These are phyloP conservation scores for Salix suchowensis DNA, from an alignment of 345 rosid genomes.

Conservation along the genomic window DNA sequence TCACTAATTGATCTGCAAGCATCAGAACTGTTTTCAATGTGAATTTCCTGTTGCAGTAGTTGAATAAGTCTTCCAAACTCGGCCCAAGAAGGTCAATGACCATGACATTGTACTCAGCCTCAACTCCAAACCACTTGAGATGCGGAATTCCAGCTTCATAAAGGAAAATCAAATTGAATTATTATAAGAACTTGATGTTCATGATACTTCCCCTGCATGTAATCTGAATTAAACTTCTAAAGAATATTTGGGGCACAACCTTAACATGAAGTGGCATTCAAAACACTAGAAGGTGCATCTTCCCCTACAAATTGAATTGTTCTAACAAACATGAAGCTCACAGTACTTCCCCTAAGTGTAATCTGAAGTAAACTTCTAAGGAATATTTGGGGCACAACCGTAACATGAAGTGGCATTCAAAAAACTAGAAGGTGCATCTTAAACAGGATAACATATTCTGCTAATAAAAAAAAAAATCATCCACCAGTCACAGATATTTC, in stretches of 20 bases:
- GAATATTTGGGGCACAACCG: neutral
- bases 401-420: neutral
- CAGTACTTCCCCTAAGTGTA: neutral
- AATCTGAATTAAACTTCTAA: neutral
- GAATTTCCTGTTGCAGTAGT: constrained; percentile 68
- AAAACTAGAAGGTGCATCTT: neutral
- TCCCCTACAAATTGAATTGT: neutral
- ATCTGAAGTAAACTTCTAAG: neutral
- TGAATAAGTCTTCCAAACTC: constrained; percentile 83
- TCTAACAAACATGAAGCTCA: neutral
- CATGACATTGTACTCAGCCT: constrained; percentile 74
- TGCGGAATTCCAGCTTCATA: constrained; percentile 73
- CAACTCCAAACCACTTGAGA: constrained; percentile 85
- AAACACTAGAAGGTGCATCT: neutral
- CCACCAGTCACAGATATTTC: neutral
- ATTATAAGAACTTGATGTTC: neutral
- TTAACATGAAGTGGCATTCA: neutral
- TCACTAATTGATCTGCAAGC: constrained; percentile 85
- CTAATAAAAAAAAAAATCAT: neutral
- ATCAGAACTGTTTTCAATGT: constrained; percentile 72
- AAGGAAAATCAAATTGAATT: constrained; percentile 5
- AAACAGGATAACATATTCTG: neutral
- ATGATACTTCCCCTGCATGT: neutral
- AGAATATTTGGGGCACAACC: neutral
- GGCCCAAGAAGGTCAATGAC: constrained; percentile 89